Evolutionary conservation across 768 basidiomycete genomes (phyloP).

Genomic region (Omphalotus guepiniiformis): DNA sequence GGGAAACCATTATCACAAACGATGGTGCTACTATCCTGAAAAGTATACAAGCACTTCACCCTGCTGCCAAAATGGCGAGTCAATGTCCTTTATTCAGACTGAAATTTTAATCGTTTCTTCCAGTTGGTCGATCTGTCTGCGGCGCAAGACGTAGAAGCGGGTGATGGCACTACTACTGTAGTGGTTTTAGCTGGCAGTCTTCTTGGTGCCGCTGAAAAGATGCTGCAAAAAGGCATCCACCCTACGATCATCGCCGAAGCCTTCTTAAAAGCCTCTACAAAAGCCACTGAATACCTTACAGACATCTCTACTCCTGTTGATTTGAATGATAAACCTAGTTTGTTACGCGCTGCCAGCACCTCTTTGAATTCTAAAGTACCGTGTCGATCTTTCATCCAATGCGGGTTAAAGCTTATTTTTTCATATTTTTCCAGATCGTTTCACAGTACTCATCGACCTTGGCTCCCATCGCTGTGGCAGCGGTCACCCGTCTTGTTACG

Average conservation of each 20-base stretch:
- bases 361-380: conserved; percentile 93
- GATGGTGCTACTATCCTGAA: conserved; percentile 98
- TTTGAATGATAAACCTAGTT: conserved; percentile 76
- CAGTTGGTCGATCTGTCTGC: conserved; percentile 97
- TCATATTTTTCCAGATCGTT: conserved; percentile 65
- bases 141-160: conserved; percentile 97
- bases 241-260: conserved; percentile 96
- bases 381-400: conserved; percentile 9
- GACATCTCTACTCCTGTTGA: conserved; percentile 93
- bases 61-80: conserved; percentile 95
- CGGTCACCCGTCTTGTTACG: conserved; percentile 88
- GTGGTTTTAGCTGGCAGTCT: conserved; percentile 95
- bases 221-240: conserved; percentile 95
- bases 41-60: conserved; percentile 93
- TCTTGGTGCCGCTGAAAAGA: conserved; percentile 92
- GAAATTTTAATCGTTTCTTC: conserved; percentile 6
- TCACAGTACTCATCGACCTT: conserved; percentile 98
- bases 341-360: conserved; percentile 91
- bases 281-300: conserved; percentile 90
- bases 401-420: conserved; percentile 3
- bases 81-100: background rate
- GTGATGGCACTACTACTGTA: conserved; percentile 97
- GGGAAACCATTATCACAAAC: conserved; percentile 97
- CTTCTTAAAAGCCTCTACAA: conserved; percentile 87
- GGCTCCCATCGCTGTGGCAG: conserved; percentile 97